Percentiles rank a stretch among this genome's conserved stretches.
phyloP scores from a whole-genome alignment of 768 basidiomycete species.

The Tephrocybe rancida region DNA sequence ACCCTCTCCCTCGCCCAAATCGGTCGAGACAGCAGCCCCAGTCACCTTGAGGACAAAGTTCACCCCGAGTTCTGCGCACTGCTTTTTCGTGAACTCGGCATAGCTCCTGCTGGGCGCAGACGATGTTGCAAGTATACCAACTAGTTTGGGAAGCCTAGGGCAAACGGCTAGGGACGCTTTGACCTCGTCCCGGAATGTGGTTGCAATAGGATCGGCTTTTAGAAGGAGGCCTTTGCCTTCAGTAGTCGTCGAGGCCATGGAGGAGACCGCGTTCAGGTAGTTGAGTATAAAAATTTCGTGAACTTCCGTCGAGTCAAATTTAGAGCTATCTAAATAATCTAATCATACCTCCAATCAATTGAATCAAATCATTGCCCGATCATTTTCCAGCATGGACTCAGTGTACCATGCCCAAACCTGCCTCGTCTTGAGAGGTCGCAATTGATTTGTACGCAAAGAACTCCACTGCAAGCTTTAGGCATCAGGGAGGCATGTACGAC shows the following conservation, averaged over 20 bases:
- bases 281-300: conserved; percentile 6
- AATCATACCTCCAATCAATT: neutral
- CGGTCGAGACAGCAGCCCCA: conserved; percentile 59
- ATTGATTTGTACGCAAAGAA: too few species aligned
- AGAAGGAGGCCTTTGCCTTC: conserved; percentile 73
- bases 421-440: too few species aligned
- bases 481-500: too few species aligned
- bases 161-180: conserved; percentile 40
- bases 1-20: conserved; percentile 77
- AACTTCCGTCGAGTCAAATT: conserved; percentile 10
- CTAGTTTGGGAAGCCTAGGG: conserved; percentile 65
- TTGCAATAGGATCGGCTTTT: conserved; percentile 78
- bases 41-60: conserved; percentile 79
- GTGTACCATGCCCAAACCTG: too few species aligned
- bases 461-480: too few species aligned
- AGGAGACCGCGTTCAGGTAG: neutral
- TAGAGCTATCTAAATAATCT: conserved; percentile 10
- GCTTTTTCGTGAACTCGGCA: conserved; percentile 89
- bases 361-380: neutral
- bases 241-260: conserved; percentile 23
- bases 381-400: too few species aligned
- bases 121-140: conserved; percentile 89
- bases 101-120: conserved; percentile 81
- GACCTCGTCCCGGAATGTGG: conserved; percentile 72
- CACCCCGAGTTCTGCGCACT: conserved; percentile 88